Evolutionary conservation across 2,329 filamentous ascomycete genomes (phyloP), one percentile per base, ranked within the genome.

Genomic region (Sarocladiaceae sp.): DNA sequence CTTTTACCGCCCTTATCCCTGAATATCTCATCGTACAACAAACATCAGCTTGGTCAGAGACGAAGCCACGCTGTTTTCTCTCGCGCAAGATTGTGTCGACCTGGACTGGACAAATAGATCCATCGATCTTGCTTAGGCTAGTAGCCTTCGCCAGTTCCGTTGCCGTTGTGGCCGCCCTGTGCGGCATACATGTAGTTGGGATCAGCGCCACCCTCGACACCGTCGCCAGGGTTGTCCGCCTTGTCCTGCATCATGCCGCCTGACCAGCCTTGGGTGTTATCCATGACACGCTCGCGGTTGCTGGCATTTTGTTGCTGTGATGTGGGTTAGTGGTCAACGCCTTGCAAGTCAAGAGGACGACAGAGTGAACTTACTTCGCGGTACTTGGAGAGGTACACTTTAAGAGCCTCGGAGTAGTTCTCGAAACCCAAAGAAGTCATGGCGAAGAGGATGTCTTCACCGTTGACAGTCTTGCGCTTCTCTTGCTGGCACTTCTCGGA

Each of bases 401-500:
- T 98, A 47, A 98, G 74, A 2, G 93, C 93, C 65, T 98, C 93
- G 20, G 91, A 86, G 63, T 98, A 98, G 69, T 98, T 98, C 68
- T 98, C 93, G 65, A 98, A 98, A 1, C 93, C 93, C 27, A 98
- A 78, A 20, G 93, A 98, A 6, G 91, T 97, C 93, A 98, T 98
- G 49, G 93, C 93, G 62, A 97, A 98, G 35, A 98, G 73, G 48
- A 98, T 98, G 58, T 98, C 93, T 67, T 98, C 93, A 55, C 93
- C 93, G 60, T 98, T 98, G 54, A 98, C 93, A 0, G 93, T 98
- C 74, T 98, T 98, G 58, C 93, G 82, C 75, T 98, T 98, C 68
- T 98, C 93, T 66, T 97, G 93, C 64, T 98, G 93, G 61, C 93
- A 98, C 68, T 98, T 98, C 67, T 98, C 93, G 51, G 93, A 97